Evolutionary conservation across 1,139 yeast genomes (phyloP).

Genomic region (Kazachstania sp.): DNA sequence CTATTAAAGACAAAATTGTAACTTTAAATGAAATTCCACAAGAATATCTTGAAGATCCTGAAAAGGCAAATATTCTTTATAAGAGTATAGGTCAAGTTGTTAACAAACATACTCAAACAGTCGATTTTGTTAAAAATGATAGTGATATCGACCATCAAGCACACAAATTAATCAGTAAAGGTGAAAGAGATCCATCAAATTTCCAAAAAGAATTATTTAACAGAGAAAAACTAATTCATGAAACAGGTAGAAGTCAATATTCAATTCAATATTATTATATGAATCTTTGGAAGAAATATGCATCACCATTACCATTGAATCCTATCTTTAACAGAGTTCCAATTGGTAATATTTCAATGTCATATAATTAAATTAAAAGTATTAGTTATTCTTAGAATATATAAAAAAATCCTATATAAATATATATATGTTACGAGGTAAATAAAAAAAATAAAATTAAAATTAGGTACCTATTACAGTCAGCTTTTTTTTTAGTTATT

Average conservation of each 20-base stretch:
- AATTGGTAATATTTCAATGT: not conserved
- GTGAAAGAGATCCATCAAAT: conserved; percentile 49
- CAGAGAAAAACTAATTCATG: conserved; percentile 1
- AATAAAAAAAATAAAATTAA: too few relatives aligned
- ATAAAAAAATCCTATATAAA: too few relatives aligned
- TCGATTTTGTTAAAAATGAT: conserved; percentile 27
- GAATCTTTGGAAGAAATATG: conserved; percentile 1
- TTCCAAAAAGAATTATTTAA: not conserved
- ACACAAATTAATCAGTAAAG: conserved; percentile 54
- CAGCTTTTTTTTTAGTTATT: too few relatives aligned
- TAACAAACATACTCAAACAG: conserved; percentile 11
- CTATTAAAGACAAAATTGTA: conserved; percentile 38
- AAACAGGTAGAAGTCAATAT: not conserved
- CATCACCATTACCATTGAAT: conserved; percentile 1
- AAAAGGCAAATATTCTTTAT: conserved; percentile 31
- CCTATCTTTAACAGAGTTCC: not conserved
- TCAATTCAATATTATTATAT: not conserved
- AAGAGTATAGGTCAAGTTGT: conserved; percentile 52
- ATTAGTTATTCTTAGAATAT: not conserved
- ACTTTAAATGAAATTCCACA: conserved; percentile 53
- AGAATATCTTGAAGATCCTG: conserved; percentile 11
- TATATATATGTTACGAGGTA: too few relatives aligned
- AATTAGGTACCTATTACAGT: too few relatives aligned
- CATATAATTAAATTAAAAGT: not conserved
- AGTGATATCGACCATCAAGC: conserved; percentile 33